Evolutionary conservation across 2,329 filamentous ascomycete species (phyloP).

Genomic region (Diaporthe citriasiana): DNA sequence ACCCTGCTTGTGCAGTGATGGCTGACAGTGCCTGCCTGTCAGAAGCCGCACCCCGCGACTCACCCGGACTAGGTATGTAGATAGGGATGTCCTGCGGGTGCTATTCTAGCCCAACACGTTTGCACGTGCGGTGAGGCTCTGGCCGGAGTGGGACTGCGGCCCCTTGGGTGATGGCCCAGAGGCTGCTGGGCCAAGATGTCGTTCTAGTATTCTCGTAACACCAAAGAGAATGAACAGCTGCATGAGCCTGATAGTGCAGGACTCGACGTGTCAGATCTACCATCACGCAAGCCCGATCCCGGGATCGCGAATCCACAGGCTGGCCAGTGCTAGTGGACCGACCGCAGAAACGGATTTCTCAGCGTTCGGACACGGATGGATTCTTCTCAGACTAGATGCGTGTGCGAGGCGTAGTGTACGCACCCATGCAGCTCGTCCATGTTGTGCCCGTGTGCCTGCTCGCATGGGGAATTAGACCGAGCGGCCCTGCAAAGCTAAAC

Average conservation of each 20-base stretch:
- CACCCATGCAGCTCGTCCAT: not conserved
- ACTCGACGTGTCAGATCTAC: constrained; percentile 20
- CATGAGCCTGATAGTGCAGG: not conserved
- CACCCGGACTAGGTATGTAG: not conserved
- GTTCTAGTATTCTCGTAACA: constrained; percentile 14
- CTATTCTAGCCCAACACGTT: not conserved
- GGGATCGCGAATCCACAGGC: constrained; percentile 40
- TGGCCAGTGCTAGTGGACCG: not conserved
- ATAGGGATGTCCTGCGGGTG: constrained; percentile 32
- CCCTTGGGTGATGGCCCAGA: not conserved
- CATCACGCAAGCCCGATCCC: constrained; percentile 41
- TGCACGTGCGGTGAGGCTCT: constrained; percentile 39
- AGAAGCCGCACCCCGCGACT: constrained; percentile 3
- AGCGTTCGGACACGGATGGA: constrained; percentile 29
- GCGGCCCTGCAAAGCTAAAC: constrained; percentile 15
- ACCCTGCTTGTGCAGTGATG: too few species aligned
- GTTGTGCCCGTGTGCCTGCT: not conserved
- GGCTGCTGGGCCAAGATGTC: constrained; percentile 1
- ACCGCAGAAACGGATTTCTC: constrained; percentile 22
- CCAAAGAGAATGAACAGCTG: rapidly evolving
- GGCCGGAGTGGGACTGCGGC: constrained; percentile 8
- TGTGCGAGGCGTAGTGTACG: not conserved
- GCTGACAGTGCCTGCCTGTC: constrained; percentile 4
- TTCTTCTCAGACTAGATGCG: not conserved
- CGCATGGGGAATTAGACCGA: constrained; percentile 11